Base-by-base conservation (phyloP, 176 grass and related monocot species). In the Secale cereale region DNA sequence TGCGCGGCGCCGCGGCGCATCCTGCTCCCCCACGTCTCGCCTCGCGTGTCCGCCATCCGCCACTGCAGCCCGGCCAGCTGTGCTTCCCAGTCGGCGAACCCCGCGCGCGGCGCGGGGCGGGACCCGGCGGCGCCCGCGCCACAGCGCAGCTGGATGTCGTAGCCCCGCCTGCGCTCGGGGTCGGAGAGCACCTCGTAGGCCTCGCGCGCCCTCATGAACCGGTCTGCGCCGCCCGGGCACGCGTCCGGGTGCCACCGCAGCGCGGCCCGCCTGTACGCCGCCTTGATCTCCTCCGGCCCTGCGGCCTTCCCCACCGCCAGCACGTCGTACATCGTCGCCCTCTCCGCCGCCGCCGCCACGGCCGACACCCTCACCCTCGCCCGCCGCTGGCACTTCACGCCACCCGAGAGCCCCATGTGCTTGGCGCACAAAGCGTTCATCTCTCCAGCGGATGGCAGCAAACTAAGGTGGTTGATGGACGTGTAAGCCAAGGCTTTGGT, bases 121-220 rank as follows among this genome's bases (percentile, higher is more conserved):
- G 40, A 23, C 1, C 75, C 82, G 25, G 28, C 82, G 40, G 23
- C 71, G 13, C 35, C 45, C 19, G 28, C 83, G 32, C 74, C 72
- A 48, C 80, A 81, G 4, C 90, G 82, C 40, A 97, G 92, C 78
- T 80, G 80, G 79, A 92, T 59, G 88, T 97, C 88, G 83, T 97
- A 97, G 86, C 80, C 88, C 64, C 81, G 83, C 52, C 92, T 74
- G 70, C 39, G 90, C 77, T 74, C 81, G 4, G 88, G 92, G 78
- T 97, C 94, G 75, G 90, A 97, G 10, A 97, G 86, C 83, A 97
- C 83, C 88, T 97, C 94, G 85, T 94, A 97, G 37, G 94, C 92
- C 78, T 97, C 92, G 3, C 88, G 92, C 45, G 88, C 92, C 61
- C 3, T 70, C 86, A 90, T 97, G 94, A 97, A 94, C 20, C 41